phyloP scores from a whole-genome alignment of 192 early-diverging fungal genomes.

The Linnemannia zychae region DNA sequence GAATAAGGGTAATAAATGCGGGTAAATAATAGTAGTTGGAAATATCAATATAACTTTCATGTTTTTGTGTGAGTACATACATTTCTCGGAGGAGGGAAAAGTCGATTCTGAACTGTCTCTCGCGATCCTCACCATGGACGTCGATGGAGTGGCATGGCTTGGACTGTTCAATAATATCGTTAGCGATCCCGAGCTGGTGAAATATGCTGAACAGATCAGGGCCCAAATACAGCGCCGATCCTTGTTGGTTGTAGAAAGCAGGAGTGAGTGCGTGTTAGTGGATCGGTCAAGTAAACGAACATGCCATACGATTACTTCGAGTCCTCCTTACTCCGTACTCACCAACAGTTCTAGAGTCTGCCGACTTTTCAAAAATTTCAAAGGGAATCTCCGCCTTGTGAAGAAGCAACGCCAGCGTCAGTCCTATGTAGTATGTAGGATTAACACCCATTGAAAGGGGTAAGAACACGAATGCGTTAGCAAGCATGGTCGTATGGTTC shows the following conservation, averaged over 20 bases:
- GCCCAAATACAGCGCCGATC: background rate
- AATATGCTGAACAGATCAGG: background rate
- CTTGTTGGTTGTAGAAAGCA: background rate
- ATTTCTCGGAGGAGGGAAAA: background rate
- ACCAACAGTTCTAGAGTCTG: background rate
- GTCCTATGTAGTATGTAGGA: background rate
- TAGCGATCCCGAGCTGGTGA: background rate
- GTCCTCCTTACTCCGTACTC: background rate
- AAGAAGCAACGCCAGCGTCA: background rate
- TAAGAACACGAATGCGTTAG: background rate
- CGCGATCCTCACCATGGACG: background rate
- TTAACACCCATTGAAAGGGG: background rate
- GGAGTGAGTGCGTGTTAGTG: background rate
- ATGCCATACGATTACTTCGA: background rate
- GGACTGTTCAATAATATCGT: conserved; percentile 1
- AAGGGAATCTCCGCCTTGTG: background rate
- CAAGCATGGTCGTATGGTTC: too few relatives aligned
- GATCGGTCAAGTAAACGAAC: background rate
- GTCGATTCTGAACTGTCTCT: background rate
- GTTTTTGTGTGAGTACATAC: background rate
- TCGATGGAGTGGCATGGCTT: conserved; percentile 4
- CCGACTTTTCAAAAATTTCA: conserved; percentile 1
- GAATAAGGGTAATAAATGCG: background rate
- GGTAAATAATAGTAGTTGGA: background rate
- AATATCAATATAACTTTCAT: too few relatives aligned